Conservation (phyloP, 768 basidiomycete species). For the Solioccasus polychromus region DNA sequence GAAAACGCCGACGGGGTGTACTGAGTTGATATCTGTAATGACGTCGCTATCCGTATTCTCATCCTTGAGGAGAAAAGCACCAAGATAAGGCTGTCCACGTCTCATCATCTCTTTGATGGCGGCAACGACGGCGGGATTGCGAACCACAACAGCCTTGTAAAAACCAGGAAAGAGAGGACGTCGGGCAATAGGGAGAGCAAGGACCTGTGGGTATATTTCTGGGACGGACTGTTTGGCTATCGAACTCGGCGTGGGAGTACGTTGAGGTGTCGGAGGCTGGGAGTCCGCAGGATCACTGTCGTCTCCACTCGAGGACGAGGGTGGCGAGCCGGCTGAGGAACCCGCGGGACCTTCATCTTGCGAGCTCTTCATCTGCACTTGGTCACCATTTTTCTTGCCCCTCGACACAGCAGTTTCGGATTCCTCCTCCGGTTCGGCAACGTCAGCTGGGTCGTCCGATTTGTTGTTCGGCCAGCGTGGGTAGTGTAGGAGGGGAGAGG, state of each 20-base stretch:
- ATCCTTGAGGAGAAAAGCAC: constrained; percentile 95
- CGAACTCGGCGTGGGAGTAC: constrained; percentile 41
- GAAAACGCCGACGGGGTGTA: constrained; percentile 93
- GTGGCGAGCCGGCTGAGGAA: constrained; percentile 31
- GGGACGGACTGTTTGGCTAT: constrained; percentile 88
- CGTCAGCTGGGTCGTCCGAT: constrained; percentile 23
- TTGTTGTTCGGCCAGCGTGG: constrained; percentile 43
- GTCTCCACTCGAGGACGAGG: constrained; percentile 41
- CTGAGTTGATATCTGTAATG: constrained; percentile 82
- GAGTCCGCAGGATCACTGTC: constrained; percentile 38
- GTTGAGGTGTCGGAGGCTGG: constrained; percentile 37
- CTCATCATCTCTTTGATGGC: constrained; percentile 97
- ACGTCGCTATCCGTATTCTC: constrained; percentile 90
- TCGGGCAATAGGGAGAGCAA: constrained; percentile 93
- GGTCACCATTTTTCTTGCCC: constrained; percentile 12
- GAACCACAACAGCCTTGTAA: constrained; percentile 95
- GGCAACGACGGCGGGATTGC: constrained; percentile 85
- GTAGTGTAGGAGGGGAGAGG: constrained; percentile 29
- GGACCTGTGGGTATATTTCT: constrained; percentile 87
- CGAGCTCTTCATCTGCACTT: constrained; percentile 22
- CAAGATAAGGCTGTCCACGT: constrained; percentile 95
- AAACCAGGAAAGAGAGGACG: constrained; percentile 96
- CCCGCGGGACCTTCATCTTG: constrained; percentile 33
- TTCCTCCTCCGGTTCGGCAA: constrained; percentile 22
- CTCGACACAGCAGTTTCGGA: constrained; percentile 25